phyloP scores from a whole-genome alignment of 108 stramenopile genomes.

The Discostella pseudostelligera region DNA sequence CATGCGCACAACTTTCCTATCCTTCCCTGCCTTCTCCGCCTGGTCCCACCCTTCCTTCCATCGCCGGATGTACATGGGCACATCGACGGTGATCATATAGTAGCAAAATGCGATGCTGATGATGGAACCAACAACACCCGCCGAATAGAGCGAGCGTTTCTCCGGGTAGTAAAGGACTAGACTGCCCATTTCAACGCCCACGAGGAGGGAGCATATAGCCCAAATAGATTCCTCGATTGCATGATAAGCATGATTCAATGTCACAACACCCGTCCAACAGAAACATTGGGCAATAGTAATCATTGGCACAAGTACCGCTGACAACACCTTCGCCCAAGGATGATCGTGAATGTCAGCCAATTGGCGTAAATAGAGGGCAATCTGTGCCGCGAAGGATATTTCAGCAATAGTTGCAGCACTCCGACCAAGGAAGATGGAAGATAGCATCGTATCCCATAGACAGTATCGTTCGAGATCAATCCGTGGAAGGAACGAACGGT shows the following conservation, averaged over 20 bases:
- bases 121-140: conserved; percentile 19
- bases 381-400: conserved; percentile 26
- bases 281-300: conserved; percentile 36
- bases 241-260: conserved; percentile 41
- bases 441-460: conserved; percentile 34
- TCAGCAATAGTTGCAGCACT: conserved; percentile 39
- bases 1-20: neutral
- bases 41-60: conserved; percentile 28
- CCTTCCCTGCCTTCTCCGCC: neutral
- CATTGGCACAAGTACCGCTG: conserved; percentile 17
- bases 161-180: conserved; percentile 20
- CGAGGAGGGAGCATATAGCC: conserved; percentile 22
- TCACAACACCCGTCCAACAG: conserved; percentile 44
- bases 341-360: conserved; percentile 34
- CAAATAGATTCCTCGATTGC: conserved; percentile 49
- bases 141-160: neutral
- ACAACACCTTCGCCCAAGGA: conserved; percentile 7
- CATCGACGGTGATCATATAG: conserved; percentile 45
- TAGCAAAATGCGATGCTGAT: conserved; percentile 15
- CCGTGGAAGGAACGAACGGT: conserved; percentile 41
- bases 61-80: conserved; percentile 44
- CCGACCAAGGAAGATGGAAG: conserved; percentile 43
- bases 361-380: conserved; percentile 32
- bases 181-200: conserved; percentile 12
- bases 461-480: conserved; percentile 48